These are phyloP conservation scores for Leccinum olivaceoglutinosum DNA, from an alignment of 1,284 basidiomycete genomes.

Conservation along the genomic window DNA sequence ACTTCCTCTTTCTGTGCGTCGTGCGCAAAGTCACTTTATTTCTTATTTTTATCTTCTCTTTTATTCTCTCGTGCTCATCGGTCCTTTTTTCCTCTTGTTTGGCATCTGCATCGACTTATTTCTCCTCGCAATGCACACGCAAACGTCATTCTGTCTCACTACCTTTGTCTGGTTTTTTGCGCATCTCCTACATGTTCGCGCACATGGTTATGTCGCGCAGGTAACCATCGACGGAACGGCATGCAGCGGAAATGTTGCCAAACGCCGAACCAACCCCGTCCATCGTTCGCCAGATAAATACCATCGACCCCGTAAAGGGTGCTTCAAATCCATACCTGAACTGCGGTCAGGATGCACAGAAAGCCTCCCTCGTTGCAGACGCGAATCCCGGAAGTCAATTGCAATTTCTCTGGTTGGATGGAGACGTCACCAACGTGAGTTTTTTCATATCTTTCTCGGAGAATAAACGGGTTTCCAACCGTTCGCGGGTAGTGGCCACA, in stretches of 20 bases:
- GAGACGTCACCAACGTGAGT: constrained; percentile 44
- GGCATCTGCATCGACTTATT: not conserved
- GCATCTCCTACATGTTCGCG: constrained; percentile 34
- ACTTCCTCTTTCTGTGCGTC: not conserved
- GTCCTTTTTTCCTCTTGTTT: not conserved
- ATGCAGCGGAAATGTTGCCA: constrained; percentile 52
- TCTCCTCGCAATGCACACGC: not conserved
- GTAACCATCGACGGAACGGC: constrained; percentile 51
- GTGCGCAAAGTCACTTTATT: not conserved
- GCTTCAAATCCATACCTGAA: constrained; percentile 51
- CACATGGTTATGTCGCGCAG: constrained; percentile 54
- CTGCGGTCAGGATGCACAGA: constrained; percentile 56
- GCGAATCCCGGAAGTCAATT: constrained; percentile 62
- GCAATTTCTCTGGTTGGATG: constrained; percentile 55
- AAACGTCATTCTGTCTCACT: not conserved
- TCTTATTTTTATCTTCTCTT: not conserved
- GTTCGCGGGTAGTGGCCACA: constrained; percentile 56
- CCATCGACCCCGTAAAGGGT: constrained; percentile 58
- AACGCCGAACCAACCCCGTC: constrained; percentile 37
- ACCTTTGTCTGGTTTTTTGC: constrained; percentile 23
- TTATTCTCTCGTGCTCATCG: not conserved
- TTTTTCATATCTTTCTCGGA: not conserved
- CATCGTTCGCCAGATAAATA: constrained; percentile 56
- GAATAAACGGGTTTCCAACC: constrained; percentile 1
- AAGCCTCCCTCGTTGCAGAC: constrained; percentile 46